phyloP scores from a whole-genome alignment of 257 asterid genomes.

The Solanum chmielewskii region DNA sequence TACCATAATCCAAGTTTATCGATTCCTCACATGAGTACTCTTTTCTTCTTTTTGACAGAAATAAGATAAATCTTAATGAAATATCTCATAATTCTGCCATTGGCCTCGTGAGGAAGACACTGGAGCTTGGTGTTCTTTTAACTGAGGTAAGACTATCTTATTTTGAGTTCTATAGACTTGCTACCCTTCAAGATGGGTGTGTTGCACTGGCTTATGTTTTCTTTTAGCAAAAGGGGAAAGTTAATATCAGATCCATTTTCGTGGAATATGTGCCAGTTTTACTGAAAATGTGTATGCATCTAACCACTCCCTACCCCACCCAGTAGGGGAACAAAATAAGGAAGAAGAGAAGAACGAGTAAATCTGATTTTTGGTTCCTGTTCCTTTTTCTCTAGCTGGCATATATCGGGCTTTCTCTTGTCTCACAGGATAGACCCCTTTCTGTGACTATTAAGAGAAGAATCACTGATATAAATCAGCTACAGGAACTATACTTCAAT shows the following conservation, averaged over 20 bases:
- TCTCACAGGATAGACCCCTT: not conserved
- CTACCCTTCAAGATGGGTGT: not conserved
- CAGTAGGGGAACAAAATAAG: not conserved
- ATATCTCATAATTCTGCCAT: constrained; percentile 94
- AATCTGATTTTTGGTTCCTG: not conserved
- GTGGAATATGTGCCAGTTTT: not conserved
- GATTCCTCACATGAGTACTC: constrained; percentile 1
- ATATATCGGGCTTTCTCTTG: not conserved
- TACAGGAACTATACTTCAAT: not conserved
- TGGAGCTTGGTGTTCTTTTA: constrained; percentile 73
- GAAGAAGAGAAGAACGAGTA: not conserved
- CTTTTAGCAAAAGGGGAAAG: not conserved
- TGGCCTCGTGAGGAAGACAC: constrained; percentile 63
- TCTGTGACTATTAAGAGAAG: not conserved
- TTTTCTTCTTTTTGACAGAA: constrained; percentile 34
- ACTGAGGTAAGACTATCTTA: constrained; percentile 53
- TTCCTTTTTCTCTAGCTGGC: not conserved
- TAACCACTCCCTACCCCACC: not conserved
- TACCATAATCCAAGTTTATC: not conserved
- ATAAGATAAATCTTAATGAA: constrained; percentile 79
- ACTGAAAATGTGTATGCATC: not conserved
- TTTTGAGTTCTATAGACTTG: constrained; percentile 1
- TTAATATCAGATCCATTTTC: not conserved
- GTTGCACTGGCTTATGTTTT: not conserved
- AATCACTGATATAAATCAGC: not conserved